Base-by-base conservation (phyloP, 1,284 basidiomycete species). In the Garcileccinum viscosum region DNA sequence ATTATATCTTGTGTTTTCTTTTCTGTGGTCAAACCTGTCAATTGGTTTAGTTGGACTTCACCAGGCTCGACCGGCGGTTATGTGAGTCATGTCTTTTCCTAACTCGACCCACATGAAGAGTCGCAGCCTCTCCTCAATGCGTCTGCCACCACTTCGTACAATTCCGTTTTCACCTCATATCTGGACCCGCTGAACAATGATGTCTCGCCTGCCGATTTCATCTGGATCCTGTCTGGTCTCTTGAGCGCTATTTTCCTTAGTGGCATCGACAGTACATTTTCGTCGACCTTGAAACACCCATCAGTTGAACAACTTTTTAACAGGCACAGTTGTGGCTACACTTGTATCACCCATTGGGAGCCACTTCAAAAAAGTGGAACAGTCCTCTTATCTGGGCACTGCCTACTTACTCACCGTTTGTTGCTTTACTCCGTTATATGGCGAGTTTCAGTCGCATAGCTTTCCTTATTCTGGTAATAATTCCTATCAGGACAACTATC, bases 341-440 rank as follows among this genome's bases (percentile, higher is more conserved):
- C 85, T 95, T 59, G 82, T 24, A 50, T 50, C 44, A 6, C 44
- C 44, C 44, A 50, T 50, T 11, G 44, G 44, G 24, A 50, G 24
- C 24, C 24, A 50, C 8, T 50, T 50, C 44, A 50, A 50, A n/a
- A 50, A 24, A 24, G 19, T 6, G 24, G 44, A 50, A 19, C 44
- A 50, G 44, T 24, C 44, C 12, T 50, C 44, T 90, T 69, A 93
- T 83, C 90, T 97, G 66, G 95, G 94, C 37, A 95, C 95, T 17
- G 89, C 94, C 5, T 95, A 95, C 82, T 84, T 97, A 71, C 84
- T 97, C 62, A 94, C 93, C 47, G 91, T 96, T 60, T 97, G 93
- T 80, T 95, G 94, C 82, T 96, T 96, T 78, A 95, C 94, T 24
- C 95, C 94, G 66, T 84, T 96, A 73, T 96, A 96, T 84, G 94